phyloP scores from a whole-genome alignment of 352 stramenopile species.

The Globisporangium ultimum region DNA sequence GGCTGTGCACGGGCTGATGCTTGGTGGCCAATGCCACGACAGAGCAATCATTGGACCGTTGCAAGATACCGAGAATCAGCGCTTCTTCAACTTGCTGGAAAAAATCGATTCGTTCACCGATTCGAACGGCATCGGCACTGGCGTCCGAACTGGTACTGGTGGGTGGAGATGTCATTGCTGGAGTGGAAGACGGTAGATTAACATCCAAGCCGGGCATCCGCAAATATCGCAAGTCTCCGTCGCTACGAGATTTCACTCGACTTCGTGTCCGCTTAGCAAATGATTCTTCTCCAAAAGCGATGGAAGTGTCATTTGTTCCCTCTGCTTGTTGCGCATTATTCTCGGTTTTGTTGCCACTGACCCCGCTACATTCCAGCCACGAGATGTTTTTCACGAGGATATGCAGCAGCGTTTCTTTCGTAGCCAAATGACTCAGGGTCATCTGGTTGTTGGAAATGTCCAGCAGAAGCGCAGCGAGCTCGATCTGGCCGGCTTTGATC shows the following conservation, averaged over 20 bases:
- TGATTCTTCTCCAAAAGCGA: background rate
- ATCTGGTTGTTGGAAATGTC: conserved; percentile 28
- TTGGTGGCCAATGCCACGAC: conserved; percentile 2
- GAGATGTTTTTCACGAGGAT: conserved; percentile 40
- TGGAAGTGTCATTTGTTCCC: no score
- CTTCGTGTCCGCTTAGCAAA: conserved; percentile 20
- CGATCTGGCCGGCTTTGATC: conserved; percentile 52
- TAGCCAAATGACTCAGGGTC: conserved; percentile 16
- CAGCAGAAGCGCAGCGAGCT: conserved; percentile 53
- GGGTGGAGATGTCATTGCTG: background rate
- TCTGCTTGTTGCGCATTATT: background rate
- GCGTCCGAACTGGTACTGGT: no score
- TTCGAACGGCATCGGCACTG: no score
- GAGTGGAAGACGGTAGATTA: conserved; percentile 2
- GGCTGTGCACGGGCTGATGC: conserved; percentile 3
- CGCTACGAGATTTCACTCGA: conserved; percentile 43
- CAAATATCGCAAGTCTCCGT: conserved; percentile 39
- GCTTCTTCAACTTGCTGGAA: conserved; percentile 9
- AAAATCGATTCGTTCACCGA: conserved; percentile 4
- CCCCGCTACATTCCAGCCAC: conserved; percentile 26
- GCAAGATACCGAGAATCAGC: conserved; percentile 9
- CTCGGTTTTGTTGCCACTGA: background rate
- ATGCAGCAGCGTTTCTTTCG: conserved; percentile 37
- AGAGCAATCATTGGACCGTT: conserved; percentile 1
- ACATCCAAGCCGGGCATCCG: conserved; percentile 6